These are phyloP conservation scores for Sphaerobolus stellatus DNA, from an alignment of 1,284 basidiomycete genomes.

Conservation along the genomic window DNA sequence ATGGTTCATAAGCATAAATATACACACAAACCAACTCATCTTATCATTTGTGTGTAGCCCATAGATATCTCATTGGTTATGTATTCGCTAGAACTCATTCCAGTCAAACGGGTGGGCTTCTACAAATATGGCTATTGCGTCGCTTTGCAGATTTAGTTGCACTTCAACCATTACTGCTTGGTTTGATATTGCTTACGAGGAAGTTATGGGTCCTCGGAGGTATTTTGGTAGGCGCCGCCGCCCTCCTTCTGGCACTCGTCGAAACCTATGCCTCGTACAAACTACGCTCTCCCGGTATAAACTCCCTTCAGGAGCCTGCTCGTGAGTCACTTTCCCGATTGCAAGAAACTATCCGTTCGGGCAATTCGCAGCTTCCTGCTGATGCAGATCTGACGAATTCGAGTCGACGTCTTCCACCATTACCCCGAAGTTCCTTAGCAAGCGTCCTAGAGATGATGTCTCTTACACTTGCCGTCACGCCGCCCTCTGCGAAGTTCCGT, in stretches of 20 bases:
- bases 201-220: constrained; percentile 70
- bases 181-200: constrained; percentile 67
- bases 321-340: constrained; percentile 59
- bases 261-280: constrained; percentile 55
- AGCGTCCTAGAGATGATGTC: constrained; percentile 81
- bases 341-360: constrained; percentile 39
- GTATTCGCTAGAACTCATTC: constrained; percentile 69
- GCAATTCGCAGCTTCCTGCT: background rate
- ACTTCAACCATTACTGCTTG: constrained; percentile 72
- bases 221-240: constrained; percentile 54
- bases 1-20: background rate
- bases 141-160: constrained; percentile 64
- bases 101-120: constrained; percentile 62
- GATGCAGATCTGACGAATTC: constrained; percentile 51
- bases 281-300: constrained; percentile 46
- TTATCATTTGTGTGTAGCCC: constrained; percentile 42
- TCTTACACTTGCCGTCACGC: constrained; percentile 67
- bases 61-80: constrained; percentile 73
- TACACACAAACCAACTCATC: background rate
- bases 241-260: constrained; percentile 53
- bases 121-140: constrained; percentile 73
- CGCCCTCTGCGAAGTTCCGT: constrained; percentile 51
- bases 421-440: constrained; percentile 66
- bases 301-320: constrained; percentile 54
- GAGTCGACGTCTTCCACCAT: constrained; percentile 34